These are phyloP conservation scores for Hebeloma cylindrosporum DNA, from an alignment of 768 basidiomycete genomes.

Conservation along the genomic window DNA sequence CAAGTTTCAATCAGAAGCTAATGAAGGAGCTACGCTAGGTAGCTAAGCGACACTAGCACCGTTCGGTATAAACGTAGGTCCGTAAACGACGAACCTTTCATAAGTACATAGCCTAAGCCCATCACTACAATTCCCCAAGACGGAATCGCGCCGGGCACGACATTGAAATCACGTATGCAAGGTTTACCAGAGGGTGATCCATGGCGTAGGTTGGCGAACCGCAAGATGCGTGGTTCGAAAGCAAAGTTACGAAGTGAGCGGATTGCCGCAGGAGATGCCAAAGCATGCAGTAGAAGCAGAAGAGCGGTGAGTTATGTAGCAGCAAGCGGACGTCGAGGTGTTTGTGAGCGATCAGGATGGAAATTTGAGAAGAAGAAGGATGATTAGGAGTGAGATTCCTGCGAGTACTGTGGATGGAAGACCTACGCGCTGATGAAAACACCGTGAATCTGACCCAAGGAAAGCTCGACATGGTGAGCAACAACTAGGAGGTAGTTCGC, in stretches of 20 bases:
- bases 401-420: slow-evolving; percentile 6
- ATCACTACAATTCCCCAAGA: slow-evolving; percentile 39
- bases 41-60: slow-evolving; percentile 7
- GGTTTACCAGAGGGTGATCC: too few species aligned
- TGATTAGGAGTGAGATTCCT: slow-evolving; percentile 6
- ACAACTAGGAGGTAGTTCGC: slow-evolving; percentile 2
- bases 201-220: too few species aligned
- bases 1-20: slow-evolving; percentile 12
- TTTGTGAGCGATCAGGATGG: not conserved
- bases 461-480: slow-evolving; percentile 33
- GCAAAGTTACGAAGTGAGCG: too few species aligned
- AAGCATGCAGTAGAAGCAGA: slow-evolving; percentile 10
- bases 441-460: slow-evolving; percentile 58
- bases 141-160: not conserved
- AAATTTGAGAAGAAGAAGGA: slow-evolving; percentile 12
- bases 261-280: too few species aligned
- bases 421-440: slow-evolving; percentile 49
- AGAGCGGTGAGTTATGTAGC: slow-evolving; percentile 5
- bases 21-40: slow-evolving; percentile 9
- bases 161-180: not conserved
- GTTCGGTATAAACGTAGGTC: slow-evolving; percentile 8
- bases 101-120: slow-evolving; percentile 54
- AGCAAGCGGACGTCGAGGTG: slow-evolving; percentile 4
- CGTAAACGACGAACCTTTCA: slow-evolving; percentile 50
- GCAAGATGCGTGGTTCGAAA: not conserved